Evolutionary conservation across 441 rosid species (phyloP), one percentile per base, ranked within the genome.

Genomic region (Syzygium malaccense): DNA sequence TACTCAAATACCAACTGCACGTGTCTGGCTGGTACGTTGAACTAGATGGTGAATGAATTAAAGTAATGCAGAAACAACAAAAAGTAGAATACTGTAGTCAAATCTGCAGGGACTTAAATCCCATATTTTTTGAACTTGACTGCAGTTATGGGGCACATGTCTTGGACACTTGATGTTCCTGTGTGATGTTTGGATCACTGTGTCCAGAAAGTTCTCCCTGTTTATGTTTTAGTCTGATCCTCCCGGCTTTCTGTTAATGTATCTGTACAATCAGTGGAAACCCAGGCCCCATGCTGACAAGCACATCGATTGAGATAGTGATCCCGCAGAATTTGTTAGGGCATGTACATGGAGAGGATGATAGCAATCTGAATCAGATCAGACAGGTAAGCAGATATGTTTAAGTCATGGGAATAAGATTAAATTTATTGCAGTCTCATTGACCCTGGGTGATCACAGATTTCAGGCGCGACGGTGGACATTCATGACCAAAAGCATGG

Each of bases 401-500:
- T 53, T 45, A 58, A 26, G 79, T 87, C 32, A 26, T 55, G 58
- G 30, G 87, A 55, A 55, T 33, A 37, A 28, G 87, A 58, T 55
- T 23, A 12, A 0, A 30, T 37, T 9, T 25, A 56, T 55, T 10
- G 2, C 18, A 13, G 49, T 30, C 79, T 66, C 4, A 30, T 71
- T 5, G 71, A 10, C 55, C 66, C 55, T 51, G 51, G 55, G 49
- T 55, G 64, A 85, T 89, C 51, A 87, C 93, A 96, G 97, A 91
- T 96, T 71, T 94, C 98, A 56, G 95, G 94, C 87, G 98, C 97
- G 55, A 94, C 91, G 87, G 94, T 95, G 85, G 91, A 92, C 30
- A 90, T 96, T 87, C 94, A 94, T 88, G 98, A 95, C 85, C 95
- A 94, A 56, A 93, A 91, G 86, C 92, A 93, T n/a, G 96, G 97